These are phyloP conservation scores for Panus rudis DNA, from an alignment of 768 basidiomycete genomes.

Conservation along the genomic window DNA sequence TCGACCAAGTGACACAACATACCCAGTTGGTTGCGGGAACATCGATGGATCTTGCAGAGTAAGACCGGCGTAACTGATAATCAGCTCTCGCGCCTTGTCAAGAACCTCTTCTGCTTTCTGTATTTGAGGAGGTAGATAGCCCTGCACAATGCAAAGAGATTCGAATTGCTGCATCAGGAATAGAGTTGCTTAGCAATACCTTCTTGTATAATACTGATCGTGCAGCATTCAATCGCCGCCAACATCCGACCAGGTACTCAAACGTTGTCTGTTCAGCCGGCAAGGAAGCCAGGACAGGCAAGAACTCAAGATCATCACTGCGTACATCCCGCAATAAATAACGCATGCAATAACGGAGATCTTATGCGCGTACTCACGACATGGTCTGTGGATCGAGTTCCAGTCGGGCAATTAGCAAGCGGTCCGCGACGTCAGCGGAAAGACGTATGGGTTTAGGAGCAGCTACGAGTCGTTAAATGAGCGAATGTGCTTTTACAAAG, in stretches of 20 bases:
- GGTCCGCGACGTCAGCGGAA: conserved; percentile 59
- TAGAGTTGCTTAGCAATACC: no score
- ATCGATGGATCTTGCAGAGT: conserved; percentile 88
- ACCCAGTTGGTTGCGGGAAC: conserved; percentile 87
- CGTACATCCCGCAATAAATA: conserved; percentile 4
- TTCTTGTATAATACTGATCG: conserved; percentile 53
- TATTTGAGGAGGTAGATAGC: conserved; percentile 54
- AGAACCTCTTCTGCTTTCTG: conserved; percentile 55
- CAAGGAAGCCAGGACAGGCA: conserved; percentile 67
- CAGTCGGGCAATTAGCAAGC: conserved; percentile 76
- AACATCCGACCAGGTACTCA: conserved; percentile 85
- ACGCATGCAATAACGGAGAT: conserved; percentile 2
- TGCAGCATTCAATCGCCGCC: conserved; percentile 74
- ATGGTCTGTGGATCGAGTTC: conserved; percentile 69
- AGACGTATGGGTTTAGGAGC: conserved; percentile 35
- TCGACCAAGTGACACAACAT: conserved; percentile 19
- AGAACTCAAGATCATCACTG: conserved; percentile 72
- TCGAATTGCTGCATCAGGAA: background rate
- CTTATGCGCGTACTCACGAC: conserved; percentile 43
- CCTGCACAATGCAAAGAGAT: conserved; percentile 27
- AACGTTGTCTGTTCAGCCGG: conserved; percentile 76
- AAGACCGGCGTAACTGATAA: conserved; percentile 86
- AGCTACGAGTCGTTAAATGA: conserved; percentile 7
- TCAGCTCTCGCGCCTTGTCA: conserved; percentile 71
- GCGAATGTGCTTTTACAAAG: background rate